Evolutionary conservation across 106 monocot genomes (phyloP).

Genomic region (Vanilla planifolia): DNA sequence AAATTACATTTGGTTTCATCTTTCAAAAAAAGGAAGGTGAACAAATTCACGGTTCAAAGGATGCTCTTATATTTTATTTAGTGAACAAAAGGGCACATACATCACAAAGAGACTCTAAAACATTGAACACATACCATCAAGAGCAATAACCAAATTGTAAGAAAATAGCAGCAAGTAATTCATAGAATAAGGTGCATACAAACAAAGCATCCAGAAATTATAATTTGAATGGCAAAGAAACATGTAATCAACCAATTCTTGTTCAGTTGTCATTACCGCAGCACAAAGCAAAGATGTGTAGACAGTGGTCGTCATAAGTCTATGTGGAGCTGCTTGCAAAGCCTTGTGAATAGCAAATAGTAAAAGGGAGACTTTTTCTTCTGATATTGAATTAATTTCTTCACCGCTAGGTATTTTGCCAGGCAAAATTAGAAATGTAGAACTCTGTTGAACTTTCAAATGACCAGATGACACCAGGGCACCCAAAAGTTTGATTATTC

Average conservation of each 20-base stretch:
- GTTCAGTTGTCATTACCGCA: slow-evolving; percentile 43
- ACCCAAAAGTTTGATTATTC: slow-evolving; percentile 84
- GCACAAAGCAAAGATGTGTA: slow-evolving; percentile 80
- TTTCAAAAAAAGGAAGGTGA: too few species aligned
- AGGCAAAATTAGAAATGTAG: slow-evolving; percentile 25
- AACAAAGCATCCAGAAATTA: not conserved
- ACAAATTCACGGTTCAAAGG: too few species aligned
- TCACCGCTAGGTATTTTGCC: slow-evolving; percentile 20
- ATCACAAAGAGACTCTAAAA: not conserved
- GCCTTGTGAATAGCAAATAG: slow-evolving; percentile 86
- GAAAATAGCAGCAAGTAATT: slow-evolving; percentile 1
- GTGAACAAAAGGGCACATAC: not conserved
- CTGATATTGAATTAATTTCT: slow-evolving; percentile 48
- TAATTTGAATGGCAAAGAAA: not conserved
- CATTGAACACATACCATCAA: not conserved
- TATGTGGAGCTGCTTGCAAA: slow-evolving; percentile 69
- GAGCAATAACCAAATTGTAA: not conserved
- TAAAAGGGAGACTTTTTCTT: slow-evolving; percentile 73
- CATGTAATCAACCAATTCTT: not conserved
- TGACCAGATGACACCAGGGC: slow-evolving; percentile 77
- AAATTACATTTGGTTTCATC: too few species aligned
- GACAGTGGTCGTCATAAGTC: slow-evolving; percentile 85
- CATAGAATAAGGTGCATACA: not conserved
- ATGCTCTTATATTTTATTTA: too few species aligned
- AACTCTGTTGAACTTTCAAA: slow-evolving; percentile 40